phyloP scores from a whole-genome alignment of 305 asterid genomes.

The Coffea humblotiana region DNA sequence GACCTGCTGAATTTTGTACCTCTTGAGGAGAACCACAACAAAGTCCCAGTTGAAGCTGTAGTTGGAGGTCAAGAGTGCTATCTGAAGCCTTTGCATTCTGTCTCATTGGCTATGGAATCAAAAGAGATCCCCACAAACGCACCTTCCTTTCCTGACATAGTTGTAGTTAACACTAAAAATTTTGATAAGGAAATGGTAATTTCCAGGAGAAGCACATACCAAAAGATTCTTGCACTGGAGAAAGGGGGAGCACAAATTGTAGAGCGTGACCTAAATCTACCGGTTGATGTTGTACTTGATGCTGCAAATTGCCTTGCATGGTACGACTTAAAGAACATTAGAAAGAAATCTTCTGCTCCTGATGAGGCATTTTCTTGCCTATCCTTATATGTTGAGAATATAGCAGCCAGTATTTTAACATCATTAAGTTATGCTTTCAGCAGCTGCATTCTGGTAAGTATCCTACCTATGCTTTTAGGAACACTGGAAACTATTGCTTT shows the following conservation, averaged over 20 bases:
- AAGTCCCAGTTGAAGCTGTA: constrained; percentile 38
- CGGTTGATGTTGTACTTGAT: constrained; percentile 78
- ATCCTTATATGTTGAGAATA: constrained; percentile 85
- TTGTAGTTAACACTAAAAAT: constrained; percentile 83
- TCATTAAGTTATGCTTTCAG: constrained; percentile 94
- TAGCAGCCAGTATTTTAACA: constrained; percentile 80
- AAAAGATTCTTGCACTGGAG: constrained; percentile 83
- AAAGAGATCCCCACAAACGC: constrained; percentile 44
- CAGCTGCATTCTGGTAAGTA: constrained; percentile 92
- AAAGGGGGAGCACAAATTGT: constrained; percentile 80
- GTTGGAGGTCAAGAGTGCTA: constrained; percentile 43
- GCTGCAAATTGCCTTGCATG: constrained; percentile 81
- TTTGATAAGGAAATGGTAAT: constrained; percentile 84
- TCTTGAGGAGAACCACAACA: constrained; percentile 42
- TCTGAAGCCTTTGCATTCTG: constrained; percentile 41
- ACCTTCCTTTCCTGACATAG: constrained; percentile 41
- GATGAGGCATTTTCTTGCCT: constrained; percentile 82
- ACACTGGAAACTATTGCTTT: not conserved
- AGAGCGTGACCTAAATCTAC: constrained; percentile 81
- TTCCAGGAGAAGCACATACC: constrained; percentile 92
- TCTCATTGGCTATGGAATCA: constrained; percentile 44
- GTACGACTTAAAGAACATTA: constrained; percentile 83
- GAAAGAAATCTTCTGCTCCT: constrained; percentile 78
- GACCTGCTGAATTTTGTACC: constrained; percentile 56
- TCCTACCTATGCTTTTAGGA: constrained; percentile 18